A percentile compares a stretch with the other conserved stretches of the same genome.
These are phyloP conservation scores for Suillus cothurnatus DNA, from an alignment of 768 basidiomycete genomes.

Conservation along the genomic window DNA sequence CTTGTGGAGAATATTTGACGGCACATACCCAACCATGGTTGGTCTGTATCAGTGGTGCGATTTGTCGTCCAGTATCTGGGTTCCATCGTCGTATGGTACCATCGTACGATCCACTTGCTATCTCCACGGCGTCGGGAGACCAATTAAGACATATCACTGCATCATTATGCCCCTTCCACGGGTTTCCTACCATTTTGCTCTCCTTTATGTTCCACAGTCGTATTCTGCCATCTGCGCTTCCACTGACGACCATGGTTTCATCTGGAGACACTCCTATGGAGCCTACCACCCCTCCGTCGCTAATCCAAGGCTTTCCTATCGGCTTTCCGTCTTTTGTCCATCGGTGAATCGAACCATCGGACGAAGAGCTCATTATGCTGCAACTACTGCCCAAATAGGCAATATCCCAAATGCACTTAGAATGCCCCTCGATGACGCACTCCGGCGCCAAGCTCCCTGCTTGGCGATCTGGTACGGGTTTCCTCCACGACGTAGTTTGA, in stretches of 20 bases:
- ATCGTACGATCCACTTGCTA: constrained; percentile 3
- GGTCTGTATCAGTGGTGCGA: neutral
- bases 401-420: neutral
- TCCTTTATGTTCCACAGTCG: constrained; percentile 12
- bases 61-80: constrained; percentile 1
- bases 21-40: neutral
- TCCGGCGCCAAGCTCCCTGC: neutral
- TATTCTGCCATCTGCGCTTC: constrained; percentile 8
- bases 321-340: neutral
- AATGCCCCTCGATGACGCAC: neutral
- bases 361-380: neutral
- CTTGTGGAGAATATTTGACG: neutral
- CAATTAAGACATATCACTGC: constrained; percentile 19
- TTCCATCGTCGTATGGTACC: constrained; percentile 1
- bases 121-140: constrained; percentile 18
- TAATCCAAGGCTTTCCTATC: neutral
- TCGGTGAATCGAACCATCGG: neutral
- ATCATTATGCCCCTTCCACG: constrained; percentile 18
- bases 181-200: constrained; percentile 3
- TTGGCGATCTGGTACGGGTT: neutral
- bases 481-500: neutral
- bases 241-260: constrained; percentile 16
- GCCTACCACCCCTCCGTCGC: neutral
- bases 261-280: constrained; percentile 15
- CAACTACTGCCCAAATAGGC: neutral